Base-by-base conservation (phyloP, 169 alveolate species). In the Plasmodium yoelii region DNA sequence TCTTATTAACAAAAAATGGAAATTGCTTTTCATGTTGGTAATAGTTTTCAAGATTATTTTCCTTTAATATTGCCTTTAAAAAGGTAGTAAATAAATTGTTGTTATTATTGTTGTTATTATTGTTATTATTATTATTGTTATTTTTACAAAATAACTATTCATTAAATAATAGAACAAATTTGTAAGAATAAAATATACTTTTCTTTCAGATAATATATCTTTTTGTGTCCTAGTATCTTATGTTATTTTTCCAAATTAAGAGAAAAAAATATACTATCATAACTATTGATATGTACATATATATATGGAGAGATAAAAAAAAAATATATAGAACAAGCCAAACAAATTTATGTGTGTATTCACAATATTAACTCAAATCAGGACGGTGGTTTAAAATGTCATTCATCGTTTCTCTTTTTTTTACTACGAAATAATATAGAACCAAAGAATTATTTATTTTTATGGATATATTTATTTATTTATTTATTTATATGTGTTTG, bases 1-100 rank as follows among this genome's bases (percentile, higher is more conserved):
- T 18, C n/a, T 67, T 51, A 70, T 80, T 80, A 60, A 80, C 67
- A 59, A 80, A 59, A 57, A 80, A 80, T 39, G 90, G 90, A 47
- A 28, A 65, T n/a, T 55, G 51, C 60, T 80, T 80, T 46, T 80
- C 90, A 51, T 80, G 24, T 22, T 69, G 60, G 24, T 80, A 26
- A 60, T 51, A 80, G 24, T 46, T 55, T n/a, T 65, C 70, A 44
- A 61, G 19, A 24, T 51, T 80, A 47, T 80, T 80, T 24, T 65
- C 82, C 60, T 59, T 80, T 55, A 80, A 26, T 53, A 65, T 80
- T 26, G 39, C 67, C 90, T 80, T 53, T 65, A 22, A 53, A 53
- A 71, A 61, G 42, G 18, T 47, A 24, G 26, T 22, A 13, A 46
- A 61, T 2, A 6, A 19, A n/a, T 26, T 46, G n/a, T 49, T 2